phyloP scores from a whole-genome alignment of 495 filamentous ascomycete genomes.

The Viridothelium virens region DNA sequence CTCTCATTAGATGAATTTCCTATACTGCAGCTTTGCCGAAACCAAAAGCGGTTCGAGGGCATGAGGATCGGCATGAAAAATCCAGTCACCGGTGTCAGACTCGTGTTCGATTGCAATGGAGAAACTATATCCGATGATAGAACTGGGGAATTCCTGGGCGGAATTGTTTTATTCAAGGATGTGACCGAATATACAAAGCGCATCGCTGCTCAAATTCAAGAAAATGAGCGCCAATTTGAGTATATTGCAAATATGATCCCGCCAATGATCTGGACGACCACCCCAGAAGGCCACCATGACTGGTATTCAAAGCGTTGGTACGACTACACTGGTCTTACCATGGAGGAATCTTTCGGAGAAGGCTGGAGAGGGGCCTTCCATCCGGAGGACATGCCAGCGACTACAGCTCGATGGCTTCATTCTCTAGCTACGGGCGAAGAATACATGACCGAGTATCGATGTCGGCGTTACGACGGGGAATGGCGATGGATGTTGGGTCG shows the following conservation, averaged over 20 bases:
- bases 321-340: constrained; percentile 57
- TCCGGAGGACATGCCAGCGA: constrained; percentile 49
- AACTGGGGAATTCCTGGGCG: constrained; percentile 60
- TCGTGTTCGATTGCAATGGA: constrained; percentile 52
- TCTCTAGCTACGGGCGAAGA: constrained; percentile 56
- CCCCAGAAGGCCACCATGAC: constrained; percentile 51
- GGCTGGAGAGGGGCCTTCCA: constrained; percentile 42
- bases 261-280: constrained; percentile 61
- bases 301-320: constrained; percentile 66
- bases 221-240: constrained; percentile 58
- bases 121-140: constrained; percentile 50
- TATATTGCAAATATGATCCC: constrained; percentile 65
- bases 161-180: constrained; percentile 55
- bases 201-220: constrained; percentile 52
- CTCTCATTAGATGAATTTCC: constrained; percentile 52
- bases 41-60: constrained; percentile 46
- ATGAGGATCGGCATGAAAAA: constrained; percentile 53
- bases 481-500: constrained; percentile 67
- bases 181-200: constrained; percentile 54
- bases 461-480: constrained; percentile 50
- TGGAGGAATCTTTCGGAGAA: constrained; percentile 43
- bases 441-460: constrained; percentile 61
- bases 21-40: constrained; percentile 49
- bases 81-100: constrained; percentile 37
- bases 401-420: constrained; percentile 46